These are phyloP conservation scores for Immersiella caudata DNA, from an alignment of 495 filamentous ascomycete species.

Conservation along the genomic window DNA sequence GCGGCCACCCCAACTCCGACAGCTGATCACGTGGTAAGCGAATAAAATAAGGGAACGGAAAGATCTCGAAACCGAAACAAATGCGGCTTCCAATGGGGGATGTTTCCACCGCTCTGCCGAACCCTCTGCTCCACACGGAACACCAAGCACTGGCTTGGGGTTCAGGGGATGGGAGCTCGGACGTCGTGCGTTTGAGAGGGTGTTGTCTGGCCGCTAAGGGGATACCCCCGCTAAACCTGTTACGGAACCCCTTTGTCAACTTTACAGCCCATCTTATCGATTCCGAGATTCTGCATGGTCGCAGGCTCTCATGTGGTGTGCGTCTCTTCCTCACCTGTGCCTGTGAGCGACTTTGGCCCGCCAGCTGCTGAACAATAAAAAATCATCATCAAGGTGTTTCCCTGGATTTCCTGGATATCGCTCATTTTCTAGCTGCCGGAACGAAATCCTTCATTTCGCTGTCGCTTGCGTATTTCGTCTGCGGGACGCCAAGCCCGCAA, in stretches of 20 bases:
- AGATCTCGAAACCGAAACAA: not conserved
- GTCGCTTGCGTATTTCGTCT: not conserved
- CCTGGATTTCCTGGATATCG: conserved; percentile 10
- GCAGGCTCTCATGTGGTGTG: not conserved
- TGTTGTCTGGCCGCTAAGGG: conserved; percentile 14
- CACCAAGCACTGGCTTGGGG: not conserved
- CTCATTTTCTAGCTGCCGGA: not conserved
- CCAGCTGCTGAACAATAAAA: not conserved
- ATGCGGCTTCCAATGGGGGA: not conserved
- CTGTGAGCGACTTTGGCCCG: conserved; percentile 3
- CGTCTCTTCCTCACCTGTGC: conserved; percentile 4
- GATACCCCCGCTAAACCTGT: conserved; percentile 33
- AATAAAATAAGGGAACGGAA: not conserved
- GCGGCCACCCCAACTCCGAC: not conserved
- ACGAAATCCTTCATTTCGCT: conserved; percentile 15
- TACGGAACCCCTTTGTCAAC: conserved; percentile 35
- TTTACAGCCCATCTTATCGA: conserved; percentile 31
- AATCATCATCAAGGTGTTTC: conserved; percentile 16
- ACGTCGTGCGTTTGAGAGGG: not conserved
- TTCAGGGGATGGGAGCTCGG: not conserved
- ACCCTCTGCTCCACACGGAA: not conserved
- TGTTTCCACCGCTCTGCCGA: not conserved
- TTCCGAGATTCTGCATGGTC: conserved; percentile 25
- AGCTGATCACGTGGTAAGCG: not conserved
- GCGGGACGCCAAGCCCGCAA: conserved; percentile 8